phyloP scores from a whole-genome alignment of 2,329 filamentous ascomycete species.

The Curvularia spicifera region DNA sequence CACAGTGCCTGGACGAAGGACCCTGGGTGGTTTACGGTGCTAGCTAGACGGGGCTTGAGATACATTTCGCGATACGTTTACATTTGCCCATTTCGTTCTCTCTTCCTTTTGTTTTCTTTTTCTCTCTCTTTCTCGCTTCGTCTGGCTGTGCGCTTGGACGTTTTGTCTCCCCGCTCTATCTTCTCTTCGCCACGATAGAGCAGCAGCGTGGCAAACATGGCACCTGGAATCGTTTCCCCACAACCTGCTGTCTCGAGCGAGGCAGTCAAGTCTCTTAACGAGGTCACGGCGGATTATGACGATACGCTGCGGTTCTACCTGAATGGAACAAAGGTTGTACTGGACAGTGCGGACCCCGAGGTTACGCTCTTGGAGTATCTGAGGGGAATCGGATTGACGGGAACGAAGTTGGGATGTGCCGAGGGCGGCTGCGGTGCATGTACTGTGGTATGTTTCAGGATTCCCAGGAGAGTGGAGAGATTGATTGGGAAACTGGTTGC shows the following conservation, averaged over 20 bases:
- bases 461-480: not conserved
- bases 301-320: constrained; percentile 92
- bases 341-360: constrained; percentile 90
- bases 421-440: constrained; percentile 97
- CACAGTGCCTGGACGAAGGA: constrained; percentile 3
- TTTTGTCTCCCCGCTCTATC: not conserved
- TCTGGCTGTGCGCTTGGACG: not conserved
- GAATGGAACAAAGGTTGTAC: constrained; percentile 86
- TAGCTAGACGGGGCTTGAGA: not conserved
- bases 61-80: not conserved
- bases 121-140: not conserved
- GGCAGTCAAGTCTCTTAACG: constrained; percentile 58
- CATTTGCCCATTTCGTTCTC: not conserved
- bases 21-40: not conserved
- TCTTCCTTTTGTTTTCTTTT: not conserved
- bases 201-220: constrained; percentile 55
- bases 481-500: not conserved
- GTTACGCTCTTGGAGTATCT: constrained; percentile 92
- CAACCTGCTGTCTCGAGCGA: constrained; percentile 55
- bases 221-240: constrained; percentile 59
- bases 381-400: constrained; percentile 88
- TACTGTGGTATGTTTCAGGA: constrained; percentile 69
- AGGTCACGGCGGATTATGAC: constrained; percentile 78
- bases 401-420: constrained; percentile 94
- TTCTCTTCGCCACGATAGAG: not conserved